A percentile compares a stretch with the other conserved stretches of the same genome.
phyloP scores from a whole-genome alignment of 2,329 filamentous ascomycete genomes.

The Apiospora rasikravindrae region DNA sequence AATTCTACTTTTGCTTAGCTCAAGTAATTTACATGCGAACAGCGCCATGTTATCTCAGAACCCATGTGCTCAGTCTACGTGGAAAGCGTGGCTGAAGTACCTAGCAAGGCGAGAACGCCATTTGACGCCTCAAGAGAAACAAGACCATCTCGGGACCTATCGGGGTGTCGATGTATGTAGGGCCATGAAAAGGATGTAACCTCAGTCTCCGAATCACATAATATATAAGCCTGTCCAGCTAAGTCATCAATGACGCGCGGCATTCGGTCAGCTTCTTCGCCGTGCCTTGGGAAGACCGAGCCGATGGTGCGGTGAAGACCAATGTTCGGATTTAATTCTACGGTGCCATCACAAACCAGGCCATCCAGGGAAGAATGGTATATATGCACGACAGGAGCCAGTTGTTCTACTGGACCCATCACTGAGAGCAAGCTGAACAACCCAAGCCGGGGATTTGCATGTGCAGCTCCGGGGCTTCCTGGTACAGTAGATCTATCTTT shows the following conservation, averaged over 20 bases:
- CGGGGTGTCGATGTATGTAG: background rate
- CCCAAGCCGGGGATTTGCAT: background rate
- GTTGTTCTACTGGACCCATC: background rate
- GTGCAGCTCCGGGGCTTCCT: no score
- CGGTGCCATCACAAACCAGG: background rate
- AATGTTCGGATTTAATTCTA: background rate
- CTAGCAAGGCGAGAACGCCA: background rate
- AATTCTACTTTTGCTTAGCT: background rate
- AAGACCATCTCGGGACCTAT: background rate
- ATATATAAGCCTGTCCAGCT: background rate
- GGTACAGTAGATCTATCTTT: background rate
- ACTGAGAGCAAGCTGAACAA: background rate
- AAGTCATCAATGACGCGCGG: background rate
- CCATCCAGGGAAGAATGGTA: background rate
- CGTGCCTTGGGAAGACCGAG: background rate
- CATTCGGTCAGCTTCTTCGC: background rate
- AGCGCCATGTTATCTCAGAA: background rate
- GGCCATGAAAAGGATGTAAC: background rate
- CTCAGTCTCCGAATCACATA: background rate
- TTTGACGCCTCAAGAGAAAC: background rate
- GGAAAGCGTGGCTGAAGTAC: background rate
- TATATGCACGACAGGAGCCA: background rate
- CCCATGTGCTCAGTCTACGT: background rate
- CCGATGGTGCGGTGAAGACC: background rate
- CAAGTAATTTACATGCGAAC: background rate